Evolutionary conservation across 148 eudicot species (phyloP).

Genomic region (Camellia lanceoleosa): DNA sequence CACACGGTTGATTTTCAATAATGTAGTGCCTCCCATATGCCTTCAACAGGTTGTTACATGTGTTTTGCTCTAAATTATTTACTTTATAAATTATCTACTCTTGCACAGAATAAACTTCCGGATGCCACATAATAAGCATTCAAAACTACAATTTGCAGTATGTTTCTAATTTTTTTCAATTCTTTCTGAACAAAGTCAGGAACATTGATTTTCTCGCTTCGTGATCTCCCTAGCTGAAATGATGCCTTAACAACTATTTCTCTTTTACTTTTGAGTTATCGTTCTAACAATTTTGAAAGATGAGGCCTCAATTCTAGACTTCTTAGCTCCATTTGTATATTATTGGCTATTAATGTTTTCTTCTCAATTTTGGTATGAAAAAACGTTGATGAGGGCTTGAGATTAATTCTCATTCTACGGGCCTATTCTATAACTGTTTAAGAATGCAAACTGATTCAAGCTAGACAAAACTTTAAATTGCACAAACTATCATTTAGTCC

Average conservation of each 20-base stretch:
- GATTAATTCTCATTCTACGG: not conserved
- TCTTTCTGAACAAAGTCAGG: not conserved
- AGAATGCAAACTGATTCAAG: not conserved
- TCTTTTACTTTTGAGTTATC: not conserved
- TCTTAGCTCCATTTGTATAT: not conserved
- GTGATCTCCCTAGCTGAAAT: not conserved
- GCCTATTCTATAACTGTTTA: not conserved
- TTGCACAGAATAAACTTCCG: not conserved
- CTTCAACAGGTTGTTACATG: not conserved
- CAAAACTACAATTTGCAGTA: not conserved
- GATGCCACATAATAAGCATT: not conserved
- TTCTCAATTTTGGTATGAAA: not conserved
- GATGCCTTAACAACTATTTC: not conserved
- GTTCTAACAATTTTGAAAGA: not conserved
- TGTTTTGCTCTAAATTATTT: not conserved
- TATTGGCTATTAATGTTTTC: not conserved
- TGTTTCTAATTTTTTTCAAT: not conserved
- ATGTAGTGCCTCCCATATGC: not conserved
- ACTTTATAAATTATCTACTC: not conserved
- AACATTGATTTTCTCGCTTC: not conserved
- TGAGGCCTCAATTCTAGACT: not conserved
- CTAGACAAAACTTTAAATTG: not conserved
- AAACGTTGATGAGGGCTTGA: not conserved
- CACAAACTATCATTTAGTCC: not conserved
- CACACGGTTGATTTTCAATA: not conserved